Evolutionary conservation across 2,329 filamentous ascomycete genomes (phyloP), one percentile per base, ranked within the genome.

Genomic region (Lanzia echinophila): DNA sequence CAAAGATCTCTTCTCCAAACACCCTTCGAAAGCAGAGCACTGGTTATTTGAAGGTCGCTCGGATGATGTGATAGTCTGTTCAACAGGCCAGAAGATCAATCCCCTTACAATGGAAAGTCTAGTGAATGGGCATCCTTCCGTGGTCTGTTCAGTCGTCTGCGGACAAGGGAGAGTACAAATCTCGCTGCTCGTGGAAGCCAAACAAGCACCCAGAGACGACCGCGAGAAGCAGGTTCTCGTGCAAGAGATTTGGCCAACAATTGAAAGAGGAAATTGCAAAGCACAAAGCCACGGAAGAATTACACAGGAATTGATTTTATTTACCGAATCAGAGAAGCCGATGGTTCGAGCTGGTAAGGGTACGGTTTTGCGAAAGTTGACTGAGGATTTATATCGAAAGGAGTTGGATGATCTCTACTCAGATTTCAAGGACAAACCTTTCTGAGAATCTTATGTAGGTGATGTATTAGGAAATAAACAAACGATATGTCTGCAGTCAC

Each of bases 51-150:
- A 38, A 12, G 58, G 47, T 3, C 64, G 73, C 3, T 57, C 59
- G 11, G 73, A 76, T 55, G 73, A 76, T 58, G 65, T 74, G 15
- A 69, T 76, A 33, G 70, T 75, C 1, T 63, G 74, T 19, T 69
- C 66, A 15, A 75, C 71, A 43, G 74, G 73, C 2, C 71, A 74
- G 50, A 76, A 75, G 54, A 65, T 73, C 38, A 73, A 75, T 39
- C 73, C 74, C 0, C 57, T 71, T 1, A 67, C 66, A 0, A 45
- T 46, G 41, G 42, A 52, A 17, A 13, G 19, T n/a, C 7, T 39
- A 2, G 2, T 52, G 6, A 45, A 33, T 36, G 19, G 22, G 1
- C 19, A 45, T 38, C 41, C 42, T 24, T 2, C 5, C n/a, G 31
- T 52, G 6, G 8, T 3, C 8, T 17, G 3, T 6, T 41, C 49